Base-by-base conservation (phyloP, 2,329 filamentous ascomycete genomes). In the Akanthomyces uredinophilus region DNA sequence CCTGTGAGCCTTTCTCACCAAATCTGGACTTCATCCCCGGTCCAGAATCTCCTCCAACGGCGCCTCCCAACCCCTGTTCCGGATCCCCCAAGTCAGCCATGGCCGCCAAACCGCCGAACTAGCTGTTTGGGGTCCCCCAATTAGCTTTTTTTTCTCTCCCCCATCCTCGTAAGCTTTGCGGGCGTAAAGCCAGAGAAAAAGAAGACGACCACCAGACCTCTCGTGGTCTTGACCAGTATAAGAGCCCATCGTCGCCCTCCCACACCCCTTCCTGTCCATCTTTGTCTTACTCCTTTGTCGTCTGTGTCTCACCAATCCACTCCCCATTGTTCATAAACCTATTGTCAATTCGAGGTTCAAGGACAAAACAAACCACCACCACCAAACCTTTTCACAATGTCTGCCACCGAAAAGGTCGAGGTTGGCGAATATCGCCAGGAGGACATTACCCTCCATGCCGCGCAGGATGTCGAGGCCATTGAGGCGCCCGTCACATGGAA, bases 401-500 rank as follows among this genome's bases (percentile, higher is more conserved):
- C 52, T 52, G 53, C n/a, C 18, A 11, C 29, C 39, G 49, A 53
- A 53, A 62, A 62, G 29, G 52, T 50, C 22, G 35, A 56, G 4
- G 37, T 20, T 18, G 47, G 46, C 52, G 60, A 62, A 52, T 44
- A 20, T 20, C 52, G 60, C n/a, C 52, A 57, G 13, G 60, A 62
- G 37, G 70, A 71, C 41, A 66, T 72, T 65, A 66, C 67, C 66
- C 75, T 81, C 64, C 72, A 74, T 54, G 71, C 74, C 61, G 79
- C 81, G 65, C 69, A 76, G 65, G 82, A 88, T 73, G 76, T 87
- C 65, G 77, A 79, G 67, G 79, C 81, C 65, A 82, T 89, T 70
- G 87, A 90, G 79, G 87, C 87, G 14, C 86, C 87, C 67, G 82
- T 89, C 68, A 89, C 87, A 66, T 76, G 84, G 75, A 86, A 87